These are phyloP conservation scores for Citeromyces matritensis DNA, from an alignment of 805 yeast genomes.

Conservation along the genomic window DNA sequence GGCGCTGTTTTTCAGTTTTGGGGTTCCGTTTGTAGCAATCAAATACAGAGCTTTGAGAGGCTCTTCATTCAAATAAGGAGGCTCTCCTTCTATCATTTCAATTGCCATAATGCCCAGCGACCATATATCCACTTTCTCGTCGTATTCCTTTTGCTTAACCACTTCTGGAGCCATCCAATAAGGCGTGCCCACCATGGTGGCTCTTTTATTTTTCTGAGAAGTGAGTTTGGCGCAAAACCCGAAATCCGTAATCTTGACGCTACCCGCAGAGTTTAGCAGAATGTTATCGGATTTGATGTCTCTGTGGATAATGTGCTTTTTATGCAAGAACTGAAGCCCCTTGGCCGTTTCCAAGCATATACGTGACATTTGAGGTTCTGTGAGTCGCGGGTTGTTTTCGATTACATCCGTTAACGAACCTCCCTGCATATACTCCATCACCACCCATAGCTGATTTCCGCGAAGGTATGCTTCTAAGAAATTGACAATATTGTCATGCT, in stretches of 20 bases:
- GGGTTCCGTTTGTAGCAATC: conserved; percentile 74
- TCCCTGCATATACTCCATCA: conserved; percentile 99
- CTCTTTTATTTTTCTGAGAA: conserved; percentile 56
- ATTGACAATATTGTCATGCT: conserved; percentile 86
- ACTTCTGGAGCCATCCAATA: conserved; percentile 91
- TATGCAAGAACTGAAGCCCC: conserved; percentile 80
- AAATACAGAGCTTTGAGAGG: conserved; percentile 64
- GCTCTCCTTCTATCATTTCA: conserved; percentile 80
- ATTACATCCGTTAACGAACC: conserved; percentile 94
- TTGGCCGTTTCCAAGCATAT: conserved; percentile 82
- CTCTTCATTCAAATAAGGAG: conserved; percentile 70
- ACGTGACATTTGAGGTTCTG: conserved; percentile 91
- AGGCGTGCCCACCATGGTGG: conserved; percentile 82
- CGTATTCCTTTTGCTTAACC: conserved; percentile 66
- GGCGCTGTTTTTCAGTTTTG: conserved; percentile 34
- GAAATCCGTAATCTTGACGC: conserved; percentile 81
- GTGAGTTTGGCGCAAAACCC: conserved; percentile 70
- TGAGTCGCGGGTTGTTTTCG: conserved; percentile 69
- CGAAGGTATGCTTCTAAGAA: conserved; percentile 69
- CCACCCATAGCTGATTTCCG: conserved; percentile 79
- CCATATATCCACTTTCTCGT: conserved; percentile 76
- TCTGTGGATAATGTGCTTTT: conserved; percentile 87
- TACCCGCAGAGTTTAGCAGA: conserved; percentile 67
- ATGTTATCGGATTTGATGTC: conserved; percentile 95
- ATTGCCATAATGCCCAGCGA: conserved; percentile 75